Conservation (phyloP, 2,329 filamentous ascomycete species). For the Dactylellina drechsleri region DNA sequence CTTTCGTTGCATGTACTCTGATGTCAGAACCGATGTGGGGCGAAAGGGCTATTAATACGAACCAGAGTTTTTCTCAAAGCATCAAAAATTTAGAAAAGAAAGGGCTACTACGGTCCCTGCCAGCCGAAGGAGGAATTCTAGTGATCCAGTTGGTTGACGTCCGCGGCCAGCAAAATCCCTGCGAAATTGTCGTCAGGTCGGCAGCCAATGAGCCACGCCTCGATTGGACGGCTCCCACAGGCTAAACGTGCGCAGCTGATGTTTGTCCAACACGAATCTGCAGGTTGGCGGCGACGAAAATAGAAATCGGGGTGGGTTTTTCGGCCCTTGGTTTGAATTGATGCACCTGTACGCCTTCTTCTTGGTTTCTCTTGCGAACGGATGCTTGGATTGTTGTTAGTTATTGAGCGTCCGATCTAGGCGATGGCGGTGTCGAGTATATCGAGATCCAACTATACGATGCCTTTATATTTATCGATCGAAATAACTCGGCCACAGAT, state of each 20-base stretch:
- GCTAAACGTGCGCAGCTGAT: constrained; percentile 54
- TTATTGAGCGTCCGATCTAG: no score
- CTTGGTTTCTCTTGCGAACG: not conserved
- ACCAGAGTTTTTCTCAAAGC: constrained; percentile 34
- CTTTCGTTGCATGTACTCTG: no score
- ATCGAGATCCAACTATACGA: no score
- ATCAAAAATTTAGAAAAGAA: constrained; percentile 21
- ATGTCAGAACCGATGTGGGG: constrained; percentile 1
- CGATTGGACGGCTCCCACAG: constrained; percentile 44
- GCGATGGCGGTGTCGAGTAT: no score
- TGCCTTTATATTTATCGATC: no score
- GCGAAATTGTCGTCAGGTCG: constrained; percentile 53
- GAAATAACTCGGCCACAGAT: no score
- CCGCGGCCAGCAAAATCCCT: constrained; percentile 49
- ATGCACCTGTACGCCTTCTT: no score
- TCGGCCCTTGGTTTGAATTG: constrained; percentile 17
- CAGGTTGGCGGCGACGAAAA: constrained; percentile 43
- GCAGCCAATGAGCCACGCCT: constrained; percentile 40
- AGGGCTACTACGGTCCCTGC: constrained; percentile 11
- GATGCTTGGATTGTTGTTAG: no score
- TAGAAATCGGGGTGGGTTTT: constrained; percentile 15
- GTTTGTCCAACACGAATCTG: constrained; percentile 50
- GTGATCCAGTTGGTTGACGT: constrained; percentile 24
- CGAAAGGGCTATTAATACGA: constrained; percentile 40
- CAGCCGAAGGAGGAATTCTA: constrained; percentile 41